These are phyloP conservation scores for Yueomyces sp. DNA, from an alignment of 805 yeast species.

Conservation along the genomic window DNA sequence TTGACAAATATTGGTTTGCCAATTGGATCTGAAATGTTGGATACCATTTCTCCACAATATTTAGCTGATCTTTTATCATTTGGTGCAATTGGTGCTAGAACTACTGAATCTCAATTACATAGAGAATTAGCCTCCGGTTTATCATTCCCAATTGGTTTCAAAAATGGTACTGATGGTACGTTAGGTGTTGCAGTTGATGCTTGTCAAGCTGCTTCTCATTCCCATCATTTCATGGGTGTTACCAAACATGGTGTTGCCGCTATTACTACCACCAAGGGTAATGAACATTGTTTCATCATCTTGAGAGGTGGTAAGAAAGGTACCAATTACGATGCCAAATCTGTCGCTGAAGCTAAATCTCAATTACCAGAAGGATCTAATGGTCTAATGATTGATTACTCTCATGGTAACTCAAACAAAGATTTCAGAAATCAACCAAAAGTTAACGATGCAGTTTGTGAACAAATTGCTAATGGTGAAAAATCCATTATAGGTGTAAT, in stretches of 20 bases:
- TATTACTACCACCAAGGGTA: slow-evolving; percentile 91
- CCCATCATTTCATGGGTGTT: slow-evolving; percentile 89
- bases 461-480: slow-evolving; percentile 69
- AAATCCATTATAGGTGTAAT: slow-evolving; percentile 76
- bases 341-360: slow-evolving; percentile 53
- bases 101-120: slow-evolving; percentile 95
- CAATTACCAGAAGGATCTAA: slow-evolving; percentile 27
- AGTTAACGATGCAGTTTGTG: slow-evolving; percentile 66
- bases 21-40: slow-evolving; percentile 95
- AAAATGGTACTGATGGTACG: slow-evolving; percentile 95
- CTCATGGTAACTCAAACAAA: slow-evolving; percentile 91
- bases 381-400: slow-evolving; percentile 87
- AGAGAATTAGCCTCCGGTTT: slow-evolving; percentile 94
- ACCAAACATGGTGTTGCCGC: slow-evolving; percentile 96
- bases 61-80: slow-evolving; percentile 84
- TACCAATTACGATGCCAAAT: slow-evolving; percentile 73
- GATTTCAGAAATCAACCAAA: slow-evolving; percentile 87
- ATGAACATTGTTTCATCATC: slow-evolving; percentile 78
- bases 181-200: slow-evolving; percentile 93
- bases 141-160: slow-evolving; percentile 96
- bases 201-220: slow-evolving; percentile 77
- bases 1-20: slow-evolving; percentile 75
- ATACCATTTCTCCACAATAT: slow-evolving; percentile 94
- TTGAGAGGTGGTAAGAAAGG: slow-evolving; percentile 93
- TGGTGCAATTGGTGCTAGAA: slow-evolving; percentile 98